Conservation (phyloP, 2,329 filamentous ascomycete species). For the Endoconidiophora laricicola region DNA sequence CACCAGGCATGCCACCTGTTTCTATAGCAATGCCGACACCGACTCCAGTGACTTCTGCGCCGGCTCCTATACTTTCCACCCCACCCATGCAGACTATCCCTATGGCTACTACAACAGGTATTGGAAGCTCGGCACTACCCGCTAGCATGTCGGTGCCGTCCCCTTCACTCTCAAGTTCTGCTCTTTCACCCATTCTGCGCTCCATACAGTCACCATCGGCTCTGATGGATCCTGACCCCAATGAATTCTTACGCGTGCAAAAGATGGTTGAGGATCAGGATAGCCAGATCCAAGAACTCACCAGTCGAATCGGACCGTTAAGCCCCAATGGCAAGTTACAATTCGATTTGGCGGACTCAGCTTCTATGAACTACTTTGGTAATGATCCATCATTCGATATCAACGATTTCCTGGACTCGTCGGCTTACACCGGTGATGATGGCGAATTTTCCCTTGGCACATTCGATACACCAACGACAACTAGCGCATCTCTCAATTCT, state of each 20-base stretch:
- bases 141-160: neutral
- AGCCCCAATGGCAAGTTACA: constrained; percentile 68
- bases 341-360: constrained; percentile 35
- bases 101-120: constrained; percentile 11
- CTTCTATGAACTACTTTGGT: constrained; percentile 17
- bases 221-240: constrained; percentile 49
- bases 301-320: constrained; percentile 57
- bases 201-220: constrained; percentile 36
- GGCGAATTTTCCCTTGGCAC: constrained; percentile 23
- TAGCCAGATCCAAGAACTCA: constrained; percentile 57
- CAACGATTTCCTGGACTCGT: constrained; percentile 24
- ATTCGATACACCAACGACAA: constrained; percentile 3
- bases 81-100: constrained; percentile 15
- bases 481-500: neutral
- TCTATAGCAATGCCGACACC: constrained; percentile 16
- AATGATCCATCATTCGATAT: constrained; percentile 24
- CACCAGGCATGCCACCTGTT: constrained; percentile 9
- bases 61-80: constrained; percentile 11
- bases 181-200: constrained; percentile 34
- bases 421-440: constrained; percentile 25
- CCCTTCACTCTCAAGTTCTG: constrained; percentile 15
- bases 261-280: constrained; percentile 67
- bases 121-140: neutral
- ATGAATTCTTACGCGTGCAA: constrained; percentile 63
- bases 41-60: constrained; percentile 2